Conservation (phyloP, 495 filamentous ascomycete genomes). For the Lasiosphaeris hirsuta region DNA sequence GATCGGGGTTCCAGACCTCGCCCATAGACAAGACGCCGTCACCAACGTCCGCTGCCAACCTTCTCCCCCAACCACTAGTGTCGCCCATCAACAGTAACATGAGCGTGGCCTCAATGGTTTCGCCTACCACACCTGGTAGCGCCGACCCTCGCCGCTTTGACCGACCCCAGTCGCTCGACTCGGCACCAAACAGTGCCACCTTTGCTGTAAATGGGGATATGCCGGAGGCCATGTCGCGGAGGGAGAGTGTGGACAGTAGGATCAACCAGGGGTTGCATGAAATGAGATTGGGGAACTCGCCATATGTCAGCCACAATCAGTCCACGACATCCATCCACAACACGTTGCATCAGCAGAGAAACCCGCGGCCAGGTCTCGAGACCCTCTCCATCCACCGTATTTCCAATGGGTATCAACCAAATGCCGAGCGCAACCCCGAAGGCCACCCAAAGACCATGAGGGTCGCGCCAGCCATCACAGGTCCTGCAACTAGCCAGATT, state of each 20-base stretch:
- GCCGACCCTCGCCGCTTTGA: conserved; percentile 38
- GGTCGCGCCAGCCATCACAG: conserved; percentile 72
- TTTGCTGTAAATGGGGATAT: conserved; percentile 23
- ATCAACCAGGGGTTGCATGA: conserved; percentile 69
- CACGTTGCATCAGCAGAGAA: conserved; percentile 49
- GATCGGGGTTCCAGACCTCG: conserved; percentile 40
- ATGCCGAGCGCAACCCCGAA: conserved; percentile 50
- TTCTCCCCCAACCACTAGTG: conserved; percentile 43
- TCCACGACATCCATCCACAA: conserved; percentile 70
- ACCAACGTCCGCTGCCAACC: conserved; percentile 39
- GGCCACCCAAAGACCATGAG: conserved; percentile 49
- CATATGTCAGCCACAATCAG: conserved; percentile 72
- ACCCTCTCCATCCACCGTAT: conserved; percentile 48
- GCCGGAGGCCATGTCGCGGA: conserved; percentile 51
- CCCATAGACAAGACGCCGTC: conserved; percentile 53
- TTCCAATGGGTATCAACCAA: conserved; percentile 63
- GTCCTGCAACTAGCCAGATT: conserved; percentile 71
- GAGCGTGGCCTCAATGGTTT: conserved; percentile 57
- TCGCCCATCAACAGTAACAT: conserved; percentile 48
- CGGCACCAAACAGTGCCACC: conserved; percentile 30
- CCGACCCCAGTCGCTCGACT: conserved; percentile 45
- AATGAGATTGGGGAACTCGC: conserved; percentile 62
- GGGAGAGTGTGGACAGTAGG: conserved; percentile 75
- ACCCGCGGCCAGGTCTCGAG: conserved; percentile 44
- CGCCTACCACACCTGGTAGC: conserved; percentile 45